Evolutionary conservation across 2,329 filamentous ascomycete genomes (phyloP), one percentile per base, ranked within the genome.

Genomic region (Aspergillus felis): DNA sequence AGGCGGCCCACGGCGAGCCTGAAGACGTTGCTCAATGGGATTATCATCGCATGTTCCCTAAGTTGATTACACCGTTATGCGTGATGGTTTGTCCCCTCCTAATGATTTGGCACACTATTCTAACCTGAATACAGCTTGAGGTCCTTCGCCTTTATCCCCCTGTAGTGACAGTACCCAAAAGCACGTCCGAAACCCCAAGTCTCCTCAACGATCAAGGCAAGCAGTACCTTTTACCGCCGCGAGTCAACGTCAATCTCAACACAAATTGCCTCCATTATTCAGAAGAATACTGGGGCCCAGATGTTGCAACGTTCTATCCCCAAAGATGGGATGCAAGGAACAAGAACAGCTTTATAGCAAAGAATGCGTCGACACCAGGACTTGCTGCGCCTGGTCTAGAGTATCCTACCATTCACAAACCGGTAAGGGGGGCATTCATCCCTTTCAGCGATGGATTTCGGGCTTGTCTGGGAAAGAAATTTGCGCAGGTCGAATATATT

Each of bases 111-210:
- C 27, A 38, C 29, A 17, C 41, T 22, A 20, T 35, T 12, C 57
- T 56, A 12, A 53, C 20, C 24, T 3, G 12, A 1, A 61, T 77
- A 2, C 62, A 81, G 69, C 69, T 72, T 32, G 79, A 81, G 64
- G 77, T 74, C 1, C 57, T 80, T 5, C 76, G 77, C 5, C 66
- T 80, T 0, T 79, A 76, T 52, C 67, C 69, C 0, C 72, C 74
- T 0, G 68, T 78, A 3, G 52, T 63, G 2, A 58, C 59, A 2
- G 53, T 73, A 17, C 61, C 65, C 7, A 73, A 72, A 63, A 65
- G 61, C 42, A 75, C 71, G 7, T 59, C 55, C 9, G n/a, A 59
- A 12, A 44, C 56, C 9, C 29, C 58, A 53, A 57, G 57, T 17
- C 48, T 29, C 20, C 57, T 68, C 29, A 51, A 46, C 20, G 56